Base-by-base conservation (phyloP, 331 rosid genomes). In the Quercus lobata region DNA sequence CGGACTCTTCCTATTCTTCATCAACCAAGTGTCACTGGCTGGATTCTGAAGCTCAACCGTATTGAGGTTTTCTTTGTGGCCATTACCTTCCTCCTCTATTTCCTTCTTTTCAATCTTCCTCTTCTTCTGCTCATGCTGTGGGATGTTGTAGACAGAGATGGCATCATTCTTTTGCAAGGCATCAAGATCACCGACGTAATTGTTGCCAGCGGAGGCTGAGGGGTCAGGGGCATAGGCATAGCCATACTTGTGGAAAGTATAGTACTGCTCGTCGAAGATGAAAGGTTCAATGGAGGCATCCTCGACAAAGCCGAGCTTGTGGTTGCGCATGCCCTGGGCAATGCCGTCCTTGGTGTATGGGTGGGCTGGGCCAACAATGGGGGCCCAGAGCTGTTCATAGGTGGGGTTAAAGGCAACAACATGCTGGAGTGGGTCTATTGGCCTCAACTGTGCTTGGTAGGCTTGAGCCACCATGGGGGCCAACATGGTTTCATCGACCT, bases 221-320 rank as follows among this genome's bases (percentile, higher is more conserved):
- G 99, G 98, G 73, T 96, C 99, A 8, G 98, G 97, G 5, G 97
- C 99, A 56, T 96, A 96, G n/a, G 95, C 99, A 56, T 96, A 96
- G n/a, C 99, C 99, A 62, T 87, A 91, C 52, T 93, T 91, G 65
- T 93, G 86, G 78, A 93, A 96, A 30, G 99, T 93, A 69, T 96
- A 93, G 90, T 96, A 93, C 84, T 91, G 99, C 78, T 96, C 98
- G 62, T 96, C 98, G 73, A 96, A 93, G 60, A 93, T 89, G 72
- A 93, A 93, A 15, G 98, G 91, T 12, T 90, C 98, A 18, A 96
- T 86, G 34, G 96, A 62, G 22, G 99, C 97, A 58, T 96, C 92
- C 55, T 96, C 99, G 0, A 96, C 98, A 32, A 93, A 93, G 41
- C 98, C 99, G 5, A 96, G 92, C 85, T 96, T 96, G 90, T 96